Evolutionary conservation across 345 rosid genomes (phyloP).

Genomic region (Anastatica hierochuntica): DNA sequence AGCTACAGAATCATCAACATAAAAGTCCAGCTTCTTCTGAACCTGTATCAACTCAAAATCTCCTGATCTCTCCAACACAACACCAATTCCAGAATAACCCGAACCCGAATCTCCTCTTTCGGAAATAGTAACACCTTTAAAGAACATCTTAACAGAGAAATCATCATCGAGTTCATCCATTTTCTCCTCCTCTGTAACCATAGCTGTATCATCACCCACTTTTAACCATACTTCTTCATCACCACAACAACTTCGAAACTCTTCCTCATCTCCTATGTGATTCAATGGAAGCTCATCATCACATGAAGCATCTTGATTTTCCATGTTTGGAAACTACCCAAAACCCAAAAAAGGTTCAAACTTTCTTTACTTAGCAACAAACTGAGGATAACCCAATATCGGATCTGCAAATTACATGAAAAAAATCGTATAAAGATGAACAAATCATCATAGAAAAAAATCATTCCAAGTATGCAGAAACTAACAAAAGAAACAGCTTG

Average conservation of each 20-base stretch:
- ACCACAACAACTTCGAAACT: constrained; percentile 85
- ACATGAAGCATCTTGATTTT: constrained; percentile 27
- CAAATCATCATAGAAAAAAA: constrained; percentile 11
- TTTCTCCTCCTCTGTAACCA: constrained; percentile 31
- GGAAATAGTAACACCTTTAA: constrained; percentile 67
- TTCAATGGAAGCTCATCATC: constrained; percentile 27
- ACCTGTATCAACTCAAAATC: constrained; percentile 50
- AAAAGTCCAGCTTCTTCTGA: constrained; percentile 86
- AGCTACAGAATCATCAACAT: constrained; percentile 71
- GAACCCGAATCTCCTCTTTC: constrained; percentile 42
- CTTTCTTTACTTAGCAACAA: constrained; percentile 19
- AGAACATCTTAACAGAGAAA: constrained; percentile 75
- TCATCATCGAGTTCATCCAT: constrained; percentile 43
- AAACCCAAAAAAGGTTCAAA: constrained; percentile 16
- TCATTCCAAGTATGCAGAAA: neutral
- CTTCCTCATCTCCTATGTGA: constrained; percentile 68
- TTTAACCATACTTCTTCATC: constrained; percentile 82
- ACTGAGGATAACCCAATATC: constrained; percentile 5
- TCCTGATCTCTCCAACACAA: constrained; percentile 61
- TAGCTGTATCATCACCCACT: constrained; percentile 47
- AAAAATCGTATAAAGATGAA: neutral
- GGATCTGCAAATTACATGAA: constrained; percentile 18
- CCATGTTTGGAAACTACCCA: constrained; percentile 33
- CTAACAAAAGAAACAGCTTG: constrained; percentile 14
- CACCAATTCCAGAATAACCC: constrained; percentile 82